phyloP scores from a whole-genome alignment of 2,329 filamentous ascomycete species.

The Scedosporium apiospermum region DNA sequence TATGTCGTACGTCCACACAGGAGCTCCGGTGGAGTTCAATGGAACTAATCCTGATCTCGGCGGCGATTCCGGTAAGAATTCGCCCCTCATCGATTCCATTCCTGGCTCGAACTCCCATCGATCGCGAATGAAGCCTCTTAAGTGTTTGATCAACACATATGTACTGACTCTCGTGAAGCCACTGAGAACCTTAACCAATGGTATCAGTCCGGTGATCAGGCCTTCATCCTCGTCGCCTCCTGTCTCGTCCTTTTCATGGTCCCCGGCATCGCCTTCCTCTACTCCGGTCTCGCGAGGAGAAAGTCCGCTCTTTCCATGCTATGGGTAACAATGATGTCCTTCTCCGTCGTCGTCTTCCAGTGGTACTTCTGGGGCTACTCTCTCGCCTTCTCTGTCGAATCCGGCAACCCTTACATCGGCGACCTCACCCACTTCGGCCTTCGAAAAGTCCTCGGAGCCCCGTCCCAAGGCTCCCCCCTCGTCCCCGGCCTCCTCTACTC shows the following conservation, averaged over 20 bases:
- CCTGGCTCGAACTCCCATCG: background rate
- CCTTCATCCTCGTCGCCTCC: slow-evolving; percentile 81
- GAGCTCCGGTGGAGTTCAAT: slow-evolving; percentile 51
- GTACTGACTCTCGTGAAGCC: slow-evolving; percentile 38
- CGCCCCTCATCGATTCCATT: too few species aligned
- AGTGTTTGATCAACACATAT: background rate
- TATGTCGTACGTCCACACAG: slow-evolving; percentile 54
- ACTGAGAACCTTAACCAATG: slow-evolving; percentile 90
- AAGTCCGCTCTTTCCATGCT: slow-evolving; percentile 97
- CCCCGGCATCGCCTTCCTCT: slow-evolving; percentile 92
- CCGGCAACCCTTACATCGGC: slow-evolving; percentile 84
- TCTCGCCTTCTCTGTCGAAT: slow-evolving; percentile 74
- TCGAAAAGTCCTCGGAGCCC: slow-evolving; percentile 69
- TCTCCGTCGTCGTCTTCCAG: slow-evolving; percentile 87
- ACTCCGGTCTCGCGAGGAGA: slow-evolving; percentile 92
- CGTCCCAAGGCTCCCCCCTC: slow-evolving; percentile 81
- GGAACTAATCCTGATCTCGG: slow-evolving; percentile 55
- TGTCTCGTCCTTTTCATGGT: slow-evolving; percentile 97
- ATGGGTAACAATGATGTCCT: slow-evolving; percentile 93
- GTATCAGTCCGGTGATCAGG: slow-evolving; percentile 85
- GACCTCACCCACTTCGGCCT: slow-evolving; percentile 84
- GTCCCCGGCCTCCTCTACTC: slow-evolving; percentile 86
- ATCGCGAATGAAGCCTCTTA: slow-evolving; percentile 3
- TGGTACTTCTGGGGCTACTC: slow-evolving; percentile 99
- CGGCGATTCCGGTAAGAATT: slow-evolving; percentile 64